Base-by-base conservation (phyloP, 768 basidiomycete species). In the Leccinum subgranulosum region DNA sequence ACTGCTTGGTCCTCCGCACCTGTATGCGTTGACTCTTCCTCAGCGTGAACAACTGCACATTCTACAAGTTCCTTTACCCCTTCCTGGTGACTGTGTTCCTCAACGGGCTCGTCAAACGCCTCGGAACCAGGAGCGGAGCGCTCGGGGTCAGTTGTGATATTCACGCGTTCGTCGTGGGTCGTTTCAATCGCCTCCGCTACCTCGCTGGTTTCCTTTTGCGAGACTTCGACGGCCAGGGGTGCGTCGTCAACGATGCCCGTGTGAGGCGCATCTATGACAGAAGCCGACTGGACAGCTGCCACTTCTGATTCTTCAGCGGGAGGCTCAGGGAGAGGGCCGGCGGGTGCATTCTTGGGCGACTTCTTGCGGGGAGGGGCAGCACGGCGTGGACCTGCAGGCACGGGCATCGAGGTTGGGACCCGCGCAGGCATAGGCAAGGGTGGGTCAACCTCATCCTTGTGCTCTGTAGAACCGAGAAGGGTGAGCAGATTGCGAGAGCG, bases 341-440 rank as follows among this genome's bases (percentile, higher is more conserved):
- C 72, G 11, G 79, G 72, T n/a, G 77, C 74, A 1, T 82, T 79
- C 69, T 83, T 87, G 49, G 75, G 75, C 6, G 77, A 66, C 65
- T 88, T 88, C 73, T 79, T 85, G 43, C 90, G 78, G 9, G 92
- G 91, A 49, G 88, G 90, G 3, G 79, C 90, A 25, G 88, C 80
- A 5, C 91, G 82, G 46, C 87, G 84, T 45, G 91, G 90, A 17
- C 77, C 85, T 14, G 82, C 80, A 14, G 90, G 89, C 4, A 90
- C 77, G 21, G 90, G 89, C 85, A 93, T 92, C 0, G 83, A 77
- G 6, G 75, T 59, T 17, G 83, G 82, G 23, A 71, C 74, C 34
- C 77, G 79, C 11, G 76, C 55, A 4, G 74, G 64, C 33, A 72
- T 70, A 19, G 69, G 66, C 3, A 66, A 55, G 3, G 72, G 62